Evolutionary conservation across 1,284 basidiomycete species (phyloP).

Genomic region (Chalciporus piperatoides): DNA sequence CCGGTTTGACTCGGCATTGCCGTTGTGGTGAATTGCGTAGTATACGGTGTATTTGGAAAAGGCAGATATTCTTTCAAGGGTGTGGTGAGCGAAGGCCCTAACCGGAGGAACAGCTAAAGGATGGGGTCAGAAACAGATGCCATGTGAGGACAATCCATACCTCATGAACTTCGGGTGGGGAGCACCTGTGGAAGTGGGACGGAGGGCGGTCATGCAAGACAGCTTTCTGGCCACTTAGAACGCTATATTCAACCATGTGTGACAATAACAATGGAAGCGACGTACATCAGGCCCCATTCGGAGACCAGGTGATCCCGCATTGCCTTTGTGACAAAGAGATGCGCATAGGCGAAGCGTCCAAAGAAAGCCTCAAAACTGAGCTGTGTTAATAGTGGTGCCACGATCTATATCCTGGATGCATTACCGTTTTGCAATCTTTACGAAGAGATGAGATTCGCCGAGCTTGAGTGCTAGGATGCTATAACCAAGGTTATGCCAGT

Average conservation of each 20-base stretch:
- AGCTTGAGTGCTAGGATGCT: constrained; percentile 87
- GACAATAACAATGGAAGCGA: constrained; percentile 17
- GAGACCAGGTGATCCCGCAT: constrained; percentile 72
- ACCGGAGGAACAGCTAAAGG: constrained; percentile 53
- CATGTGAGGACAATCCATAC: constrained; percentile 37
- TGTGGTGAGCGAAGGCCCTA: constrained; percentile 38
- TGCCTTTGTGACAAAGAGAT: constrained; percentile 91
- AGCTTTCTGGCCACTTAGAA: constrained; percentile 65
- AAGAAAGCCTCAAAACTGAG: constrained; percentile 79
- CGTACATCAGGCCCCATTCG: constrained; percentile 78
- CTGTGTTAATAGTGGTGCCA: constrained; percentile 3
- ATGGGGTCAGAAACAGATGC: constrained; percentile 21
- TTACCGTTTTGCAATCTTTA: constrained; percentile 72
- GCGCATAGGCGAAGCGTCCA: constrained; percentile 79
- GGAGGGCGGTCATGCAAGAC: constrained; percentile 90
- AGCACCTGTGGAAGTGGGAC: constrained; percentile 68
- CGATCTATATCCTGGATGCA: constrained; percentile 4
- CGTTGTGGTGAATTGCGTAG: constrained; percentile 59
- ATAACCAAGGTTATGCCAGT: constrained; percentile 99
- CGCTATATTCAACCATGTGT: constrained; percentile 9
- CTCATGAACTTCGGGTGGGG: constrained; percentile 69
- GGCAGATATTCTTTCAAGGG: constrained; percentile 43
- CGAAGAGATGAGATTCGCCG: constrained; percentile 64
- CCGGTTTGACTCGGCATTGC: constrained; percentile 9
- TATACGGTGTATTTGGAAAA: constrained; percentile 44